Percentiles rank a stretch among this genome's conserved stretches.
These are phyloP conservation scores for Penicillium simplicissimum DNA, from an alignment of 495 filamentous ascomycete species.

Conservation along the genomic window DNA sequence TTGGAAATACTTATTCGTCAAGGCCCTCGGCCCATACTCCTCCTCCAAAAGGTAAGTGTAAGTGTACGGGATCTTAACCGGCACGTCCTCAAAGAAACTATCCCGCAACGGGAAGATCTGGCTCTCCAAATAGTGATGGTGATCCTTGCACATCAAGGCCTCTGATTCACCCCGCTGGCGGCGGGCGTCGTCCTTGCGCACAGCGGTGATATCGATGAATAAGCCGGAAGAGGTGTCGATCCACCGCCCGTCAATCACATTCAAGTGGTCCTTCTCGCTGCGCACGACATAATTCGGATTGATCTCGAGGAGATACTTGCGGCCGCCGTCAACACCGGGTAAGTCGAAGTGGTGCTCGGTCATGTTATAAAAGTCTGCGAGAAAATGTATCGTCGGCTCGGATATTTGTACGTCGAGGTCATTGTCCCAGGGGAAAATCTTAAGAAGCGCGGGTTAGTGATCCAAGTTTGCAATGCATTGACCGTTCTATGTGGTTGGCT, in stretches of 20 bases:
- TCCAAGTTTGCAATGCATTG: background rate
- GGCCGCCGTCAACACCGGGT: constrained; percentile 39
- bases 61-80: constrained; percentile 72
- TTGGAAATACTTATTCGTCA: constrained; percentile 64
- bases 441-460: background rate
- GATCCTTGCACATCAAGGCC: constrained; percentile 58
- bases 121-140: constrained; percentile 54
- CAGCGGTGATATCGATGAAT: constrained; percentile 64
- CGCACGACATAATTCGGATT: constrained; percentile 59
- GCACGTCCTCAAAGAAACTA: constrained; percentile 74
- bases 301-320: constrained; percentile 58
- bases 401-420: constrained; percentile 63
- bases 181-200: constrained; percentile 46
- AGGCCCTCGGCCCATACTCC: constrained; percentile 69
- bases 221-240: constrained; percentile 61
- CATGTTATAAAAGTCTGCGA: constrained; percentile 64
- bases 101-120: constrained; percentile 80
- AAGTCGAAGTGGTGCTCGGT: constrained; percentile 57
- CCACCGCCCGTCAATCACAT: constrained; percentile 64
- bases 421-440: constrained; percentile 64
- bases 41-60: constrained; percentile 71
- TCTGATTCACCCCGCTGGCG: constrained; percentile 36
- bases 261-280: constrained; percentile 45
- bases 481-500: background rate
- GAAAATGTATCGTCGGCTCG: constrained; percentile 55